phyloP scores from a whole-genome alignment of 805 yeast genomes.

The Candida vartiovaarae region DNA sequence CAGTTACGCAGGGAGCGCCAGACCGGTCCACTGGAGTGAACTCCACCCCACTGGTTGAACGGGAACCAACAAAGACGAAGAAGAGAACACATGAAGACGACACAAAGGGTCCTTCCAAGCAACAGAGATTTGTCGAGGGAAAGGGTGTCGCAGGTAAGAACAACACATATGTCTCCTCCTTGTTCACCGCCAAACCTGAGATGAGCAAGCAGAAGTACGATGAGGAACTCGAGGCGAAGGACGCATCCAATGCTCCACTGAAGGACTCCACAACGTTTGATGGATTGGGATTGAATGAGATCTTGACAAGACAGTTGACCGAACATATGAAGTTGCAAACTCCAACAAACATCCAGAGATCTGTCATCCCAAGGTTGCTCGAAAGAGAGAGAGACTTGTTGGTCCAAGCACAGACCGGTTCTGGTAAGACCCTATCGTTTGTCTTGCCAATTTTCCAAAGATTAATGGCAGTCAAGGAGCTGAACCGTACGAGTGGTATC shows the following conservation, averaged over 20 bases:
- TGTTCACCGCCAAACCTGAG: slow-evolving; percentile 68
- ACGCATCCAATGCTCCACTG: slow-evolving; percentile 81
- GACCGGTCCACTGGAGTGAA: slow-evolving; percentile 5
- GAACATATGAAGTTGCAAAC: slow-evolving; percentile 46
- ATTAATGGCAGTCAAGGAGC: slow-evolving; percentile 47
- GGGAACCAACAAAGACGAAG: slow-evolving; percentile 1
- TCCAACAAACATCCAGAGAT: slow-evolving; percentile 86
- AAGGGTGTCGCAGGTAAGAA: slow-evolving; percentile 46
- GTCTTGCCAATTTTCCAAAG: slow-evolving; percentile 74
- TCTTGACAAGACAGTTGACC: slow-evolving; percentile 46
- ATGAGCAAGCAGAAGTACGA: slow-evolving; percentile 34
- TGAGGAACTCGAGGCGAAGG: slow-evolving; percentile 26
- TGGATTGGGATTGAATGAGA: slow-evolving; percentile 60
- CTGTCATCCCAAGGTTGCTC: slow-evolving; percentile 61
- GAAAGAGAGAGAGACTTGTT: slow-evolving; percentile 54
- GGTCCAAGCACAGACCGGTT: slow-evolving; percentile 96
- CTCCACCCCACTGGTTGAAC: slow-evolving; percentile 4
- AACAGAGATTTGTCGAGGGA: slow-evolving; percentile 37
- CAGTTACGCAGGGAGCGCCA: neutral
- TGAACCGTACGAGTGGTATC: slow-evolving; percentile 65
- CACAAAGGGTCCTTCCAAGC: slow-evolving; percentile 26
- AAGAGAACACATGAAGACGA: slow-evolving; percentile 13
- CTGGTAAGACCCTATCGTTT: slow-evolving; percentile 92
- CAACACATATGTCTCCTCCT: slow-evolving; percentile 73
- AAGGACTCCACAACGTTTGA: slow-evolving; percentile 60